Percentiles rank a stretch among this genome's conserved stretches.
These are phyloP conservation scores for Aspergillus sp. DNA, from an alignment of 2,329 filamentous ascomycete species.

Conservation along the genomic window DNA sequence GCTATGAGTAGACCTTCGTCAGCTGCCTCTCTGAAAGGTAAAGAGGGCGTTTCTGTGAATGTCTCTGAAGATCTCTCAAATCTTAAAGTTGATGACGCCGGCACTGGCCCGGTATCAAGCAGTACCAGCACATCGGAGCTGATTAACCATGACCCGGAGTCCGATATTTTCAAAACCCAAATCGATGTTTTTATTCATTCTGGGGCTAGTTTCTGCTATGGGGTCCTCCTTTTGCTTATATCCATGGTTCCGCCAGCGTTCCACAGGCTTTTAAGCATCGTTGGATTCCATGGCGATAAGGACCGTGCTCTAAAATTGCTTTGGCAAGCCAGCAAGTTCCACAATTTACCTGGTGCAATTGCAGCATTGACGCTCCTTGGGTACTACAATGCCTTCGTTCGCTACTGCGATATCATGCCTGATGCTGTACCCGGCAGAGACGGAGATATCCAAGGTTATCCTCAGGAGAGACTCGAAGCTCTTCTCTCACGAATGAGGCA, in stretches of 20 bases:
- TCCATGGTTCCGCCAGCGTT: constrained; percentile 92
- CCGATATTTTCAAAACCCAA: constrained; percentile 67
- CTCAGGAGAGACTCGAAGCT: constrained; percentile 63
- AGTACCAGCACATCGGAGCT: constrained; percentile 25
- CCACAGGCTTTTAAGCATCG: constrained; percentile 78
- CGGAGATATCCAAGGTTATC: constrained; percentile 68
- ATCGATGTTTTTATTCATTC: constrained; percentile 88
- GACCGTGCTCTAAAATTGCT: constrained; percentile 79
- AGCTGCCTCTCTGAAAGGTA: constrained; percentile 1
- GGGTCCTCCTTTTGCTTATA: constrained; percentile 80
- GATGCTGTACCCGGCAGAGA: constrained; percentile 44
- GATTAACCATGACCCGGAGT: constrained; percentile 55
- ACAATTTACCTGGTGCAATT: constrained; percentile 90
- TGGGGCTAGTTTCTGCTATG: constrained; percentile 85
- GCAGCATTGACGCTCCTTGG: constrained; percentile 76
- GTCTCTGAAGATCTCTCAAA: constrained; percentile 24
- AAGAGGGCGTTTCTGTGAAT: constrained; percentile 12
- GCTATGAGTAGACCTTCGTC: constrained; percentile 9
- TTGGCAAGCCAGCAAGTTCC: constrained; percentile 83
- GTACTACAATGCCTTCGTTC: constrained; percentile 85
- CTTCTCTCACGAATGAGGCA: constrained; percentile 72
- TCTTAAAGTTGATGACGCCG: constrained; percentile 22
- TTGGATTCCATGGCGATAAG: constrained; percentile 88
- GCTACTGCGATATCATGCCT: constrained; percentile 83
- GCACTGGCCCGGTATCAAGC: constrained; percentile 19